Base-by-base conservation (phyloP, 305 asterid species). In the Plantago lanceolata region DNA sequence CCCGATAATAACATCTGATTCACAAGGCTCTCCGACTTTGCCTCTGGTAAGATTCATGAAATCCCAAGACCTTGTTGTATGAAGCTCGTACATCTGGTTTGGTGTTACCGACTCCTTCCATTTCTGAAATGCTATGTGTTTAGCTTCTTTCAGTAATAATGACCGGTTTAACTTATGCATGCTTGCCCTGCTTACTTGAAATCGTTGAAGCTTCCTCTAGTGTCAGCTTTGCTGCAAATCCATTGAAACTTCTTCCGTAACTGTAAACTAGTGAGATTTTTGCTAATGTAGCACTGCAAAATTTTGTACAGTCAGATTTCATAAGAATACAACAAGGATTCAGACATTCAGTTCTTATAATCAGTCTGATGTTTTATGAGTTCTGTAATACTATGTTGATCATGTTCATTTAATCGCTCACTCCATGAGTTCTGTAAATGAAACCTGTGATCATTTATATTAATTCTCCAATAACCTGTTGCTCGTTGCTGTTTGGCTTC, bases 31-130 rank as follows among this genome's bases (percentile, higher is more conserved):
- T 54, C 68, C 71, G 8, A 70, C 52, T 13, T 68, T 70, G 59
- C 69, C 48, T 33, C n/a, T 18, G 19, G 78, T 69, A 19, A 84
- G 80, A 52, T 72, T 69, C 52, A 78, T 4, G 73, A 84, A 84
- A 49, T 84, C 78, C 91, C 91, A 84, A 19, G 91, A 84, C 35
- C 88, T 82, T 9, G 91, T 84, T 0, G 91, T 84, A 6, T 78
- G 86, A 13, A 80, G 76, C 19, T 82, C 61, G 64, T 62, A 62
- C 2, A 44, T 63, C 0, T 57, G 73, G 69, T 67, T 81, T 8
- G 84, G 87, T 37, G 76, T 75, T 47, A 84, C 85, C 2, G 90
- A 84, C 85, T 56, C 84, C 87, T 57, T 81, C 82, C 90, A 84
- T 81, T 43, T 65, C 90, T 81, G 78, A 64, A 77, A 4, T 45